phyloP scores from a whole-genome alignment of 176 grass and related monocot species.

The Cenchrus americanus region DNA sequence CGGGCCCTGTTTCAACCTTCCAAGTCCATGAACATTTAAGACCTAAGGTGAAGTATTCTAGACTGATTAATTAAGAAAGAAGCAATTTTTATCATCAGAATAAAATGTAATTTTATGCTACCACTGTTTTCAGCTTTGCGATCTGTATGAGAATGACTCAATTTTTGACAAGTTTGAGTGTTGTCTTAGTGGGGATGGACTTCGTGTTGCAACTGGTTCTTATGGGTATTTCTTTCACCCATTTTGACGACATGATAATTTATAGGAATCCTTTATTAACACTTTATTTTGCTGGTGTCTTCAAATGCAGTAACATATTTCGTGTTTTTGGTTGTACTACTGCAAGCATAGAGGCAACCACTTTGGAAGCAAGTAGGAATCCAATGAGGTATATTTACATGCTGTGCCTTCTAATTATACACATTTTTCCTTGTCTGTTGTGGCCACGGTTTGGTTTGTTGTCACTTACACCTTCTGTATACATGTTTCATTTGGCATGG shows the following conservation, averaged over 20 bases:
- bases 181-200: constrained; percentile 86
- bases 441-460: constrained; percentile 12
- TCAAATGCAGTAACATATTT: constrained; percentile 82
- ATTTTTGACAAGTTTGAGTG: constrained; percentile 99
- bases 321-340: constrained; percentile 76
- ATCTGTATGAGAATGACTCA: constrained; percentile 94
- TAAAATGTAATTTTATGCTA: constrained; percentile 29
- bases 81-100: constrained; percentile 11
- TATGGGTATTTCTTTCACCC: constrained; percentile 70
- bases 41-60: constrained; percentile 62
- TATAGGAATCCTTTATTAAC: constrained; percentile 38
- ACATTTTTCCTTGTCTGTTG: background rate
- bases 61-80: constrained; percentile 34
- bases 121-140: constrained; percentile 75
- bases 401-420: background rate
- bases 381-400: constrained; percentile 79
- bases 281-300: constrained; percentile 26
- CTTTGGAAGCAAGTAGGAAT: constrained; percentile 93
- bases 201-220: constrained; percentile 86
- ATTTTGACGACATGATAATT: constrained; percentile 15
- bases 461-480: background rate
- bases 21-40: constrained; percentile 96
- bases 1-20: constrained; percentile 87
- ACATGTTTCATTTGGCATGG: background rate
- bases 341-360: constrained; percentile 70